A percentile compares a stretch with the other conserved stretches of the same genome.
Evolutionary conservation across 2,329 filamentous ascomycete genomes (phyloP).

Genomic region (Cladophialophora yegresii): DNA sequence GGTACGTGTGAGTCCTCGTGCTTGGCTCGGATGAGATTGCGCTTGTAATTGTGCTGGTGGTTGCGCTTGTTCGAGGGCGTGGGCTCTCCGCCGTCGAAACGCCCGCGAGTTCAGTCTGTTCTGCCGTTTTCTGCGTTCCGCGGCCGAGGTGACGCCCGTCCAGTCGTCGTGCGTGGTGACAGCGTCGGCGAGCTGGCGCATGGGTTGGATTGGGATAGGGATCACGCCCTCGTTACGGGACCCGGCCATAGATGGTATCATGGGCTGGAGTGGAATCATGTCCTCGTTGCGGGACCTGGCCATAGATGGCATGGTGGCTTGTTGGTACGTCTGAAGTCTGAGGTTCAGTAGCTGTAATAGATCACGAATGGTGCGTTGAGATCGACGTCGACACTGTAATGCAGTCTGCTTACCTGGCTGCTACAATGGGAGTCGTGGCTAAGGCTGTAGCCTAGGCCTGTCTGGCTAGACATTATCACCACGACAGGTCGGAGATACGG

Average conservation of each 20-base stretch:
- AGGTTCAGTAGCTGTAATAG: neutral
- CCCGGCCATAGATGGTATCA: neutral
- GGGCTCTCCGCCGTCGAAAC: conserved; percentile 39
- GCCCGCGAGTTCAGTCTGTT: conserved; percentile 51
- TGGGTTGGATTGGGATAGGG: neutral
- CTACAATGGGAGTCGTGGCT: neutral
- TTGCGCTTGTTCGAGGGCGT: neutral
- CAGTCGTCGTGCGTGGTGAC: conserved; percentile 48
- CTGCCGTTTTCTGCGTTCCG: conserved; percentile 46
- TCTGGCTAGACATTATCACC: neutral
- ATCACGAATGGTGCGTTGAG: too few species aligned
- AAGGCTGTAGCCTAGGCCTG: neutral
- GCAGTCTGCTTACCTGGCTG: conserved; percentile 7
- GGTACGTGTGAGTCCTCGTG: neutral
- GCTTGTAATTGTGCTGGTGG: neutral
- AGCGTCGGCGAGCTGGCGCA: conserved; percentile 47
- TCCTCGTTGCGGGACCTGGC: neutral
- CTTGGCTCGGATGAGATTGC: neutral
- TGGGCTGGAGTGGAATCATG: too few species aligned
- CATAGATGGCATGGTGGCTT: neutral
- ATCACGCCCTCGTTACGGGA: neutral
- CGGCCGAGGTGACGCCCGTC: conserved; percentile 50
- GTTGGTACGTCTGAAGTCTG: neutral
- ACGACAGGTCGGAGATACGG: neutral
- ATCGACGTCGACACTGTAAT: neutral